Percentiles rank a stretch among this genome's conserved stretches.
phyloP scores from a whole-genome alignment of 257 asterid species.

The Verbena officinalis region DNA sequence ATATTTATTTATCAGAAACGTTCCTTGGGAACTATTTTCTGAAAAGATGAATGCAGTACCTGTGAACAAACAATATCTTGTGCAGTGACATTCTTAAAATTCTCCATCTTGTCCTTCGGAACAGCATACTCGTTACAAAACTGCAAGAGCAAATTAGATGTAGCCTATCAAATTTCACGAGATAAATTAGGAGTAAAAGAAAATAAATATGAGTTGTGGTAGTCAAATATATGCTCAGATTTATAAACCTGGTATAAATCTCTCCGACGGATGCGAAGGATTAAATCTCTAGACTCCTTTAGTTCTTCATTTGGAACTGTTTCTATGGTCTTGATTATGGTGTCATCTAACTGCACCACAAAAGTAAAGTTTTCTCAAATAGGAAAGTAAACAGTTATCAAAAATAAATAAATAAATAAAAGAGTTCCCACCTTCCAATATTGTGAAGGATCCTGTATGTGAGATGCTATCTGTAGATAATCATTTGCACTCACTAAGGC shows the following conservation, averaged over 20 bases:
- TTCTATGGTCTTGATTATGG: constrained; percentile 84
- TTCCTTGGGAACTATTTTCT: neutral
- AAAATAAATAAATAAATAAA: constrained; percentile 28
- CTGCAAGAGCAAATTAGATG: constrained; percentile 51
- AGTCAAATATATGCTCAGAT: too few relatives aligned
- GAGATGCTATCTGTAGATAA: constrained; percentile 72
- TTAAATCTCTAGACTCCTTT: constrained; percentile 80
- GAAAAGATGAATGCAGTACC: constrained; percentile 43
- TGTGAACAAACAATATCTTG: constrained; percentile 90
- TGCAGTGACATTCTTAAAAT: constrained; percentile 81
- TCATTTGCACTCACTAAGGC: constrained; percentile 84
- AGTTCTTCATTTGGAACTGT: constrained; percentile 76
- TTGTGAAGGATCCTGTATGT: constrained; percentile 77
- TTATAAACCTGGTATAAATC: constrained; percentile 37
- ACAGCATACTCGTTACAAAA: constrained; percentile 92
- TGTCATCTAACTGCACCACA: constrained; percentile 77
- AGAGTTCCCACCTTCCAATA: constrained; percentile 83
- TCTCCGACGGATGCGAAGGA: constrained; percentile 85
- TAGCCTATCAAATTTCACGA: constrained; percentile 7
- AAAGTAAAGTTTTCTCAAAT: constrained; percentile 20
- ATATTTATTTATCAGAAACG: neutral
- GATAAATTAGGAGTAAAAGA: neutral
- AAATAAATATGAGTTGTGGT: neutral
- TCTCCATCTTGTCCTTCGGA: constrained; percentile 75
- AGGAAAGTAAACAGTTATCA: constrained; percentile 22